Base-by-base conservation (phyloP, 768 basidiomycete species). In the Russula sp. region DNA sequence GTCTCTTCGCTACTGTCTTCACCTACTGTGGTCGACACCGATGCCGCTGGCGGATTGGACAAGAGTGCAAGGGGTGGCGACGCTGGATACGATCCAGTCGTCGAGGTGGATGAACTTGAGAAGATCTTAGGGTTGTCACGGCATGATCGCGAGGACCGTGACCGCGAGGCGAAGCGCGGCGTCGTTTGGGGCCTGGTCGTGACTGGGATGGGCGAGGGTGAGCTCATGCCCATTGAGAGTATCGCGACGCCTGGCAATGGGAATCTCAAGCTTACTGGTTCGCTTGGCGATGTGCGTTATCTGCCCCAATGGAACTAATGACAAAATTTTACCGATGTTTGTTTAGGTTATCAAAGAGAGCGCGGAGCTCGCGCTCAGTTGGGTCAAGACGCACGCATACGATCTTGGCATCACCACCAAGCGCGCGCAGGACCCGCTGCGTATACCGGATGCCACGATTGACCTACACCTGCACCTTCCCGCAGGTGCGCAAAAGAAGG, bases 401-500 rank as follows among this genome's bases (percentile, higher is more conserved):
- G 87, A 89, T 49, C 73, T 93, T 65, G 84, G 88, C 48, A 84
- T 93, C 72, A 92, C 91, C 11, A 83, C 84, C 61, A 78, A 81
- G 36, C 82, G 84, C 54, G 77, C 82, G 40, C 83, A 89, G 40
- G 90, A 93, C 70, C 88, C 90, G 18, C 76, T 96, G 67, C 88
- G 89, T 70, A 79, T 85, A 9, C 86, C 86, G 0, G 82, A 89
- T 57, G 75, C 53, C 8, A 34, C 79, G 24, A 83, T 94, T 52
- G 93, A 98, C 71, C 77, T 98, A 11, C 94, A 98, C 70, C 77
- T 94, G 16, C 94, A 97, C 71, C 78, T 96, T 10, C 94, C 94
- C 1, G 83, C 90, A 1, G 95, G 94, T 0, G 90, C 92, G 2
- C 89, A 94, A 74, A 92, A 87, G 82, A 97, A 96, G 77, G 94